Percentiles rank a stretch among this genome's conserved stretches.
Evolutionary conservation across 192 early-diverging fungal species (phyloP).

Genomic region (Coemansia javaensis): DNA sequence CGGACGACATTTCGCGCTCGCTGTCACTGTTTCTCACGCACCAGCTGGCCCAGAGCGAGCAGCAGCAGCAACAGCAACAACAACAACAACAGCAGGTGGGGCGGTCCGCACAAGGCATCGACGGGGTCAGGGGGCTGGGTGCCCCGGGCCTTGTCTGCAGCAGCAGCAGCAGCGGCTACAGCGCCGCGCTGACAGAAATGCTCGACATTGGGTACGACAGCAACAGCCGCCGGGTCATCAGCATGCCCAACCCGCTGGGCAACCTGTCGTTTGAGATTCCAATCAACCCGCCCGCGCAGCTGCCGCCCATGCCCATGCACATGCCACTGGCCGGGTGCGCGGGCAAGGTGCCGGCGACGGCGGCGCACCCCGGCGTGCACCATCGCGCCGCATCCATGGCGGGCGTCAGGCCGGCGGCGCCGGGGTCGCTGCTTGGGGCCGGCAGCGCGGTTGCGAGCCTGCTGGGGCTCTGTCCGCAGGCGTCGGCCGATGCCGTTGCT

Average conservation of each 20-base stretch:
- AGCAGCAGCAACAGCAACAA: neutral
- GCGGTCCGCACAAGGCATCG: neutral
- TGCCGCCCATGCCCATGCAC: conserved; percentile 10
- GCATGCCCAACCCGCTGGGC: conserved; percentile 47
- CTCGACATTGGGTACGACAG: conserved; percentile 35
- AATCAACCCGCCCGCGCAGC: conserved; percentile 30
- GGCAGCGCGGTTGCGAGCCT: neutral
- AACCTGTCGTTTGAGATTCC: conserved; percentile 42
- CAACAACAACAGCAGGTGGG: neutral
- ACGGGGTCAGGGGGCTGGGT: neutral
- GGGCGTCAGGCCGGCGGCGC: too few species aligned
- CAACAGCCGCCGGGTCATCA: conserved; percentile 35
- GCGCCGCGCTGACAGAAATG: conserved; percentile 16
- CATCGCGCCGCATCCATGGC: neutral
- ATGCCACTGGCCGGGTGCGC: neutral
- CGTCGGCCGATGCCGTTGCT: neutral
- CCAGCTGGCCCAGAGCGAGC: conserved; percentile 11
- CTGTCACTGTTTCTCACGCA: conserved; percentile 32
- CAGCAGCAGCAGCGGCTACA: neutral
- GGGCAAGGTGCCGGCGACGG: too few species aligned
- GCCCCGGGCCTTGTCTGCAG: neutral
- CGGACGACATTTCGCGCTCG: conserved; percentile 36
- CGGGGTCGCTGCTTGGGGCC: neutral
- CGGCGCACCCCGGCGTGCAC: neutral
- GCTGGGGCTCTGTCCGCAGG: neutral